phyloP scores from a whole-genome alignment of 1,284 basidiomycete genomes.

The Boletus holoroseus region DNA sequence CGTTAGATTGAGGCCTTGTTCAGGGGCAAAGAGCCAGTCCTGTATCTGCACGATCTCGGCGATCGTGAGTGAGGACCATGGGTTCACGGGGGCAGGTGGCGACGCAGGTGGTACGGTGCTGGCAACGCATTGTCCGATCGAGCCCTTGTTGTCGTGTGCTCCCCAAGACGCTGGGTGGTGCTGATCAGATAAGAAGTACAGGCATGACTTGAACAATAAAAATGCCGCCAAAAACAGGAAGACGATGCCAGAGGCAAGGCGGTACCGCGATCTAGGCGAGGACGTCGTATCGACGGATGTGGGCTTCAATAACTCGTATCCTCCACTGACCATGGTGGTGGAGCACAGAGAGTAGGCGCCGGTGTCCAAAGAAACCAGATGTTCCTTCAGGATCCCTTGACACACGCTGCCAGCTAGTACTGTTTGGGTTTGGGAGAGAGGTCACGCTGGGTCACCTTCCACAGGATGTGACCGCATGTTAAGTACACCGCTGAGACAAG shows the following conservation, averaged over 20 bases:
- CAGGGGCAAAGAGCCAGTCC: slow-evolving; percentile 43
- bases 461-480: neutral
- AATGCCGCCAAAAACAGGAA: slow-evolving; percentile 13
- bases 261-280: slow-evolving; percentile 11
- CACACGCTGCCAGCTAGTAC: neutral
- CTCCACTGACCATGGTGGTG: slow-evolving; percentile 17
- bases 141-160: neutral
- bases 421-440: too few species aligned
- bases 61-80: slow-evolving; percentile 45
- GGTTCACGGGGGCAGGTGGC: slow-evolving; percentile 42
- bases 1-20: slow-evolving; percentile 47
- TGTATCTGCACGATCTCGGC: slow-evolving; percentile 42
- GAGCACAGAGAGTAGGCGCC: neutral
- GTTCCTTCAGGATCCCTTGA: neutral
- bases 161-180: neutral
- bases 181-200: slow-evolving; percentile 2
- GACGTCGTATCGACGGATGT: neutral
- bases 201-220: slow-evolving; percentile 10
- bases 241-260: slow-evolving; percentile 11
- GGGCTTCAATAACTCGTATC: slow-evolving; percentile 21
- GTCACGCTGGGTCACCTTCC: neutral
- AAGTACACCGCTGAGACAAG: neutral
- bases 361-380: neutral
- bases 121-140: slow-evolving; percentile 34
- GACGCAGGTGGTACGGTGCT: slow-evolving; percentile 32